Evolutionary conservation across 257 asterid species (phyloP).

Genomic region (Rhazya stricta): DNA sequence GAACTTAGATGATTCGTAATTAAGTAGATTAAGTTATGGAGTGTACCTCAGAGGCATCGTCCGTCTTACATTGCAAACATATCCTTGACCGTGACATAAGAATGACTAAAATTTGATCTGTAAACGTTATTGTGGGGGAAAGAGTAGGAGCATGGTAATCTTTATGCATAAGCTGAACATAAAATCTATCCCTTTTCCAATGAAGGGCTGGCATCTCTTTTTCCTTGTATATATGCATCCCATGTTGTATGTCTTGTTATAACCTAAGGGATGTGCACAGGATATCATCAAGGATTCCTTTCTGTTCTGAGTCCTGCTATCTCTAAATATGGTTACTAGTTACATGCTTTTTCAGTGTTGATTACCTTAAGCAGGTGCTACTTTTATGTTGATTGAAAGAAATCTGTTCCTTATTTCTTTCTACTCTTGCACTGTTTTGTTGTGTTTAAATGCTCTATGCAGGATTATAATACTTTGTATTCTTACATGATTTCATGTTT

Average conservation of each 20-base stretch:
- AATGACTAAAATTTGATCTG: background rate
- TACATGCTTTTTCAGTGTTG: background rate
- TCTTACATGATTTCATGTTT: background rate
- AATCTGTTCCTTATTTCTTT: no score
- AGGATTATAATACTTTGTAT: slow-evolving; percentile 44
- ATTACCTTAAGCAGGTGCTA: background rate
- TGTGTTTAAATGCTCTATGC: background rate
- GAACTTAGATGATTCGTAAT: background rate
- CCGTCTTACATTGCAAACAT: background rate
- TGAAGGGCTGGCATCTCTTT: background rate
- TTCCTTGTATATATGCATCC: background rate
- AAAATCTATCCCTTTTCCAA: no score
- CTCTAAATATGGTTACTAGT: no score
- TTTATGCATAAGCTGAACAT: background rate
- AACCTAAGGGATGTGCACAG: background rate
- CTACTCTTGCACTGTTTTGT: background rate
- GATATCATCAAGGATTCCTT: no score
- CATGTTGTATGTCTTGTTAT: background rate
- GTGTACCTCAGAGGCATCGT: background rate
- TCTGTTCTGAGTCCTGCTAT: background rate
- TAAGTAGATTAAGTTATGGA: background rate
- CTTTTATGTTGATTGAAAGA: background rate
- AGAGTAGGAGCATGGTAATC: background rate
- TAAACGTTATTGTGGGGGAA: background rate
- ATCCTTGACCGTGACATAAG: background rate